phyloP scores from a whole-genome alignment of 2,329 filamentous ascomycete species.

The Penicillium thymicola region DNA sequence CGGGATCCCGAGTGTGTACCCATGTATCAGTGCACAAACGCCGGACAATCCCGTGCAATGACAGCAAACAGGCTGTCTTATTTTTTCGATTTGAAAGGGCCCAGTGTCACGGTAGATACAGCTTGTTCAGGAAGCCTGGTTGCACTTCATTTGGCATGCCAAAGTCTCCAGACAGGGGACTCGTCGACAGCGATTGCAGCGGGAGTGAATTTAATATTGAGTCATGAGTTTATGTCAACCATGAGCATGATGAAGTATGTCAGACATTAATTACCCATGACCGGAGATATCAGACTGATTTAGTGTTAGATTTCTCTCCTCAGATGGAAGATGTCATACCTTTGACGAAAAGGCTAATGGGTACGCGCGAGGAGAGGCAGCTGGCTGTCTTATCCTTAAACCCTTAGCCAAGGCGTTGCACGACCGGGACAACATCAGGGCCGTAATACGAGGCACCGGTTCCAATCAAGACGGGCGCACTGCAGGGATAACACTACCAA shows the following conservation, averaged over 20 bases:
- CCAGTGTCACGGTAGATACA: constrained; percentile 34
- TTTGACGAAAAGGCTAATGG: constrained; percentile 45
- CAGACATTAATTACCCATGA: fast-evolving
- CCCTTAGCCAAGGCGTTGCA: constrained; percentile 40
- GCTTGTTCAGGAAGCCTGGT: constrained; percentile 33
- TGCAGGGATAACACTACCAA: constrained; percentile 45
- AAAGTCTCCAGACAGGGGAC: constrained; percentile 25
- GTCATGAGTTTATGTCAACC: constrained; percentile 28
- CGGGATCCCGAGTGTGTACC: constrained; percentile 29
- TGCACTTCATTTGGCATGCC: constrained; percentile 35
- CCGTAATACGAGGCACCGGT: constrained; percentile 42
- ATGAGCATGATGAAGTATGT: constrained; percentile 22
- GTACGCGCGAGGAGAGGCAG: constrained; percentile 48
- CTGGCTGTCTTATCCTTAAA: constrained; percentile 44
- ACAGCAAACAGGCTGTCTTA: constrained; percentile 31
- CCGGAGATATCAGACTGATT: not conserved
- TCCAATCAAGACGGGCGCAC: constrained; percentile 48
- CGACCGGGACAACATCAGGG: constrained; percentile 44
- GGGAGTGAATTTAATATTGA: constrained; percentile 26
- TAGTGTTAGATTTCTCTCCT: constrained; percentile 23
- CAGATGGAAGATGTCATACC: constrained; percentile 29
- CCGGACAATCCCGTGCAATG: constrained; percentile 27
- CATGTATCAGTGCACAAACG: constrained; percentile 28
- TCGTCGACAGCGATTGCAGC: constrained; percentile 24
- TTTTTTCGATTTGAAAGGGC: constrained; percentile 35